These are phyloP conservation scores for Alternaria tenuissima DNA, from an alignment of 2,329 filamentous ascomycete species.

Conservation along the genomic window DNA sequence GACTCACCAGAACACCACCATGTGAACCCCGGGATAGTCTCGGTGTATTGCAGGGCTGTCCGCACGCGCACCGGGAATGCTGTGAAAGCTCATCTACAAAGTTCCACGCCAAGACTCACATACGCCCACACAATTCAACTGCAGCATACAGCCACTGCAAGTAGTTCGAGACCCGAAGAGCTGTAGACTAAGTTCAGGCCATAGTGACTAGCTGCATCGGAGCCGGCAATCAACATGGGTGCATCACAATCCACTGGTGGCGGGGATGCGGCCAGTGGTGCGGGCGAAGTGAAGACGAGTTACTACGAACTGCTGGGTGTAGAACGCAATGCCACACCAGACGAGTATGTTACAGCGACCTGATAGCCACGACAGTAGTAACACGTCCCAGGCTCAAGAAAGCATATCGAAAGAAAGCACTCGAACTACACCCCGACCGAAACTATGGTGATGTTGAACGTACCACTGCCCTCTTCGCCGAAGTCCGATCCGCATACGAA, in stretches of 20 bases:
- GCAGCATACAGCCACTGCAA: slow-evolving; percentile 12
- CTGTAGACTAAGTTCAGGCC: slow-evolving; percentile 14
- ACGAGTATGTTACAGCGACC: slow-evolving; percentile 68
- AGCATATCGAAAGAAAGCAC: slow-evolving; percentile 87
- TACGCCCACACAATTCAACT: slow-evolving; percentile 1
- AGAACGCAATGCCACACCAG: slow-evolving; percentile 75
- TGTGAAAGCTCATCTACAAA: not conserved
- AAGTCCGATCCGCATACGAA: slow-evolving; percentile 92
- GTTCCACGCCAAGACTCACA: not conserved
- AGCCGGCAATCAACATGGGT: slow-evolving; percentile 50
- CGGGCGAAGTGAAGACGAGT: slow-evolving; percentile 68
- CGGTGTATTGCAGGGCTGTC: slow-evolving; percentile 3
- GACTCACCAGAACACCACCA: slow-evolving; percentile 9
- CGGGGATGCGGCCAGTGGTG: slow-evolving; percentile 28
- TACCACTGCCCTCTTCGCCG: slow-evolving; percentile 85
- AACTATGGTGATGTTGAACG: slow-evolving; percentile 87
- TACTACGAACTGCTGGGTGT: slow-evolving; percentile 88
- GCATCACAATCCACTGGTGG: slow-evolving; percentile 55
- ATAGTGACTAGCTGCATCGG: slow-evolving; percentile 15
- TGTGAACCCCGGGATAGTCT: not conserved
- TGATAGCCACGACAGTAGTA: not conserved
- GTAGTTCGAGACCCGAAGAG: slow-evolving; percentile 18
- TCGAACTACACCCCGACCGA: slow-evolving; percentile 93
- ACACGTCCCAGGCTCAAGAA: slow-evolving; percentile 76
- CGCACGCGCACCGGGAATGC: not conserved